Conservation (phyloP, 2,329 filamentous ascomycete genomes). For the Chalara sp. region DNA sequence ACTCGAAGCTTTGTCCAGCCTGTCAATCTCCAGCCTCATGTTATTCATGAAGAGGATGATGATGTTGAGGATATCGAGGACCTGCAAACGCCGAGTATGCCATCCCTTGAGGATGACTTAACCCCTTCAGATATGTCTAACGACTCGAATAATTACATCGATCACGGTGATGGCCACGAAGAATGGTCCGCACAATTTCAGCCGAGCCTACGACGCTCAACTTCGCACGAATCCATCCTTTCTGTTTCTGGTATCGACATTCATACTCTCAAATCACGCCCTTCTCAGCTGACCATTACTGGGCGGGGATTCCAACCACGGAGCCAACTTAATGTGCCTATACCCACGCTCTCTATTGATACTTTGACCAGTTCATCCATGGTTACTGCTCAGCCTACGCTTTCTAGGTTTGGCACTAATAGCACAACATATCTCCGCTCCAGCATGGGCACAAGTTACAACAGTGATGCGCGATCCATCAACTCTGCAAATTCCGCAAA, state of each 20-base stretch:
- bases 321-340: slow-evolving; percentile 37
- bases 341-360: slow-evolving; percentile 39
- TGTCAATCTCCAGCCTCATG: slow-evolving; percentile 28
- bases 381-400: slow-evolving; percentile 52
- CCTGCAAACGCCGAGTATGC: slow-evolving; percentile 14
- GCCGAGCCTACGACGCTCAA: slow-evolving; percentile 51
- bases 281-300: slow-evolving; percentile 62
- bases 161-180: slow-evolving; percentile 1
- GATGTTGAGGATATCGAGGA: slow-evolving; percentile 23
- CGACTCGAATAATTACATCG: slow-evolving; percentile 9
- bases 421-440: slow-evolving; percentile 51
- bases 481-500: slow-evolving; percentile 13
- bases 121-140: slow-evolving; percentile 17
- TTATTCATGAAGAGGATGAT: slow-evolving; percentile 29
- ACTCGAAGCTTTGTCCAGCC: slow-evolving; percentile 35
- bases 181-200: slow-evolving; percentile 28
- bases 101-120: slow-evolving; percentile 17
- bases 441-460: slow-evolving; percentile 34
- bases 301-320: slow-evolving; percentile 39
- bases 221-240: slow-evolving; percentile 84
- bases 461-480: slow-evolving; percentile 27
- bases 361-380: slow-evolving; percentile 45
- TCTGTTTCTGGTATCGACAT: slow-evolving; percentile 86
- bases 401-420: slow-evolving; percentile 40
- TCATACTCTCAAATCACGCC: slow-evolving; percentile 69